Percentiles rank a stretch among this genome's conserved stretches.
These are phyloP conservation scores for Cyclocybe cylindracea DNA, from an alignment of 768 basidiomycete species.

Conservation along the genomic window DNA sequence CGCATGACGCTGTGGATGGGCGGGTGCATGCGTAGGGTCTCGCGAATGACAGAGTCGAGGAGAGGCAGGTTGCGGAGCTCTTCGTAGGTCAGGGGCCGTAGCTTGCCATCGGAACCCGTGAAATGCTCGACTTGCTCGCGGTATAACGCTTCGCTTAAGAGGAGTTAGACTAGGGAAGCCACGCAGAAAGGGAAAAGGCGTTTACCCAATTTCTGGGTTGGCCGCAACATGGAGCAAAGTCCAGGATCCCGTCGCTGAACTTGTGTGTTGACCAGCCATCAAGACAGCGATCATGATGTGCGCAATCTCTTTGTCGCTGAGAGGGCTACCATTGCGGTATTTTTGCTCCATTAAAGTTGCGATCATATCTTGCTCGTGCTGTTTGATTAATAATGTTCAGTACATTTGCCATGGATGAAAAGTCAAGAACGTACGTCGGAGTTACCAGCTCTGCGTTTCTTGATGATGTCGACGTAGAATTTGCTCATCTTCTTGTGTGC, in stretches of 20 bases:
- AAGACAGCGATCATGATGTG: conserved; percentile 99
- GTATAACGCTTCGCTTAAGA: conserved; percentile 73
- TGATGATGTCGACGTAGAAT: conserved; percentile 88
- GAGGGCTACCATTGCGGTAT: conserved; percentile 77
- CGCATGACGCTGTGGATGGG: conserved; percentile 97
- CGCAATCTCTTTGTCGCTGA: conserved; percentile 90
- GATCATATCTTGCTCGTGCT: conserved; percentile 90
- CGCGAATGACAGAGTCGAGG: conserved; percentile 88
- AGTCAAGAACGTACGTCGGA: conserved; percentile 34
- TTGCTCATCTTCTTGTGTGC: conserved; percentile 93
- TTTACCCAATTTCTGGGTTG: conserved; percentile 73
- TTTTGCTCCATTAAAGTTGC: conserved; percentile 81
- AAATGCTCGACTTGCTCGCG: conserved; percentile 88
- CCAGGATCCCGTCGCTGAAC: conserved; percentile 92
- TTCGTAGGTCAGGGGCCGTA: conserved; percentile 83
- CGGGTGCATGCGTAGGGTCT: conserved; percentile 91
- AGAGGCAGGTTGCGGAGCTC: conserved; percentile 81
- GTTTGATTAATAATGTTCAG: conserved; percentile 5
- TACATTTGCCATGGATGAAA: not conserved
- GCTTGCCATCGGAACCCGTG: conserved; percentile 73
- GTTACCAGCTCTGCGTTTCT: conserved; percentile 60
- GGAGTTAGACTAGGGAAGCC: not conserved
- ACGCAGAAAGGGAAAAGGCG: conserved; percentile 11
- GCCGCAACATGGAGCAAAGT: conserved; percentile 83
- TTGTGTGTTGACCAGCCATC: conserved; percentile 99